Percentiles rank a stretch among this genome's conserved stretches.
Evolutionary conservation across 352 stramenopile species (phyloP).

Genomic region (Phytopythium cucurbitacearum): DNA sequence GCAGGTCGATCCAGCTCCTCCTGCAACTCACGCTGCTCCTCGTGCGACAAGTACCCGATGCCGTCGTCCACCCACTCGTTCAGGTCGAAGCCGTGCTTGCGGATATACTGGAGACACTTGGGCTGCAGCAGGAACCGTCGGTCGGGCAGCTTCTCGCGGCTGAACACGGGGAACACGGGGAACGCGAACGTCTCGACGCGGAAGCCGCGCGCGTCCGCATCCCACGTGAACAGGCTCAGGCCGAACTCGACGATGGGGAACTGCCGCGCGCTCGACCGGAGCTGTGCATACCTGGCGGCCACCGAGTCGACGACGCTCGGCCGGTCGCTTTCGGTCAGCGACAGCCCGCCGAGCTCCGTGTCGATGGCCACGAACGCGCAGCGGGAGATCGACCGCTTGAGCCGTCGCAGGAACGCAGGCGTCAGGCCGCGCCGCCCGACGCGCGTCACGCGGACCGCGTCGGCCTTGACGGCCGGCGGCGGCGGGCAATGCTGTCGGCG

Average conservation of each 20-base stretch:
- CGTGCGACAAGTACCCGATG: slow-evolving; percentile 64
- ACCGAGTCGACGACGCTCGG: slow-evolving; percentile 74
- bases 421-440: slow-evolving; percentile 25
- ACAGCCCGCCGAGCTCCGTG: slow-evolving; percentile 72
- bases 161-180: slow-evolving; percentile 53
- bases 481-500: neutral
- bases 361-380: slow-evolving; percentile 73
- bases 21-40: slow-evolving; percentile 32
- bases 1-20: slow-evolving; percentile 33
- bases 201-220: slow-evolving; percentile 31
- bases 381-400: slow-evolving; percentile 22
- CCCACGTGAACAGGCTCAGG: slow-evolving; percentile 64
- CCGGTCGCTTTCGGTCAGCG: slow-evolving; percentile 18
- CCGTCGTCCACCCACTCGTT: slow-evolving; percentile 74
- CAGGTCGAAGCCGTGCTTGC: slow-evolving; percentile 72
- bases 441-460: slow-evolving; percentile 20
- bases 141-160: slow-evolving; percentile 21
- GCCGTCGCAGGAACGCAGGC: slow-evolving; percentile 18
- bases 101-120: slow-evolving; percentile 76
- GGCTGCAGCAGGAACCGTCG: slow-evolving; percentile 61
- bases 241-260: slow-evolving; percentile 78
- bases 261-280: slow-evolving; percentile 41
- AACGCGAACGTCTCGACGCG: slow-evolving; percentile 68
- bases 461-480: neutral
- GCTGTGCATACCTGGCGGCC: slow-evolving; percentile 58